Percentiles rank a stretch among this genome's conserved stretches.
Conservation (phyloP, 2,329 filamentous ascomycete genomes). For the Hirsutella minnesotensis region DNA sequence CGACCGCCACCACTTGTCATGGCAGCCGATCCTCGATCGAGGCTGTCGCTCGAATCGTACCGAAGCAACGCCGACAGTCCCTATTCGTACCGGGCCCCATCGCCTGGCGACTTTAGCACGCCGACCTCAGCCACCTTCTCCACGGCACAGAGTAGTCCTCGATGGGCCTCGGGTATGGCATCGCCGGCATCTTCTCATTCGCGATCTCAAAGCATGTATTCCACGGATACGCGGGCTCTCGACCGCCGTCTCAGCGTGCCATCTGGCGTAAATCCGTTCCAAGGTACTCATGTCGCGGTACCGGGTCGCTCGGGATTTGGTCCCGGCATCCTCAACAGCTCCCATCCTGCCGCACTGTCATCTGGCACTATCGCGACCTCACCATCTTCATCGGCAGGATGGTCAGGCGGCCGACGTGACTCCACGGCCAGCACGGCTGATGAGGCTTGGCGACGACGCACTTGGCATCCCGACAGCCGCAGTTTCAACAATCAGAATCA, state of each 20-base stretch:
- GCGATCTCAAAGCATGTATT: conserved; percentile 61
- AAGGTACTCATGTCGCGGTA: conserved; percentile 34
- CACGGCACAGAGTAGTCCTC: conserved; percentile 63
- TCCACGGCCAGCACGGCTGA: conserved; percentile 52
- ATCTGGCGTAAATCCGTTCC: conserved; percentile 62
- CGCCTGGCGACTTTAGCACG: conserved; percentile 66
- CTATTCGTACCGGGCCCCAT: conserved; percentile 51
- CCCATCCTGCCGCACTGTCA: conserved; percentile 43
- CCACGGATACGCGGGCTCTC: conserved; percentile 49
- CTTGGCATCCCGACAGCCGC: conserved; percentile 77
- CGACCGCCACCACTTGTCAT: conserved; percentile 76
- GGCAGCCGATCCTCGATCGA: conserved; percentile 57
- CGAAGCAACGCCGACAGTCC: conserved; percentile 51
- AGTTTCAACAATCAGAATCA: conserved; percentile 52
- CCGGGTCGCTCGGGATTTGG: conserved; percentile 44
- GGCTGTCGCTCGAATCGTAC: conserved; percentile 57
- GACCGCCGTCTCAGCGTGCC: conserved; percentile 74
- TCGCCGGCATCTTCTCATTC: conserved; percentile 64
- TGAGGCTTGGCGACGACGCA: conserved; percentile 69
- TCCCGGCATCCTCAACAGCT: conserved; percentile 41
- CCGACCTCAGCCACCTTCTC: conserved; percentile 78
- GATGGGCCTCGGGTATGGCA: conserved; percentile 53
- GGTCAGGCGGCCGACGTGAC: conserved; percentile 45
- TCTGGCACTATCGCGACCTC: conserved; percentile 49
- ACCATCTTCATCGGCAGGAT: conserved; percentile 48